These are phyloP conservation scores for Rubroboletus pulcherrimus DNA, from an alignment of 768 basidiomycete genomes.

Conservation along the genomic window DNA sequence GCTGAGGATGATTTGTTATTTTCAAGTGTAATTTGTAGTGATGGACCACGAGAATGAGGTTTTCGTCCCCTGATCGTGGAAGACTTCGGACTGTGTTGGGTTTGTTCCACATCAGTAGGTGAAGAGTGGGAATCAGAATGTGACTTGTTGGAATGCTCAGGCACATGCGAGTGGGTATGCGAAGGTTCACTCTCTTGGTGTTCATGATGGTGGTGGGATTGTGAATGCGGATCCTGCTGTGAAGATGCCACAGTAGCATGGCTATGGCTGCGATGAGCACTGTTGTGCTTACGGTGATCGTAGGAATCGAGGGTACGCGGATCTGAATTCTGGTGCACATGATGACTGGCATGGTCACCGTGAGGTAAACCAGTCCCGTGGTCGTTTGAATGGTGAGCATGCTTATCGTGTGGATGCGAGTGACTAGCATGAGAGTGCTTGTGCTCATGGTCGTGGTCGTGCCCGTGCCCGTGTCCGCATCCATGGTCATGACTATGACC, in stretches of 20 bases:
- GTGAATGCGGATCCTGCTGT: conserved; percentile 26
- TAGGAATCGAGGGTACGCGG: conserved; percentile 8
- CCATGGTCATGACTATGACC: conserved; percentile 19
- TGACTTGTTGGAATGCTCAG: conserved; percentile 27
- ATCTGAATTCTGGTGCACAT: conserved; percentile 19
- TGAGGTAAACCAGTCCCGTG: conserved; percentile 14
- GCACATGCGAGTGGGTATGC: conserved; percentile 24
- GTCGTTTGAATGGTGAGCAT: conserved; percentile 22
- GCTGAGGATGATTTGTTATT: conserved; percentile 18
- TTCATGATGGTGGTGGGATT: conserved; percentile 21
- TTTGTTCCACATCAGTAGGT: conserved; percentile 4
- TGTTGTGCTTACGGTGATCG: conserved; percentile 8
- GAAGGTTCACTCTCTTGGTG: conserved; percentile 23
- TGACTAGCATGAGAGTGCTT: conserved; percentile 36
- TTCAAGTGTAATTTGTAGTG: conserved; percentile 36
- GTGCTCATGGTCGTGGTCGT: conserved; percentile 18
- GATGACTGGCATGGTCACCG: conserved; percentile 17
- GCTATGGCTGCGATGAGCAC: conserved; percentile 15
- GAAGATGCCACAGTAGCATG: conserved; percentile 12
- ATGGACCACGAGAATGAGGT: conserved; percentile 39
- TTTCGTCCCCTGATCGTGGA: conserved; percentile 29
- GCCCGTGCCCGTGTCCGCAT: conserved; percentile 1
- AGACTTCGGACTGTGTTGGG: conserved; percentile 3
- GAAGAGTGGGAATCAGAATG: conserved; percentile 16
- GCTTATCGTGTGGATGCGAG: conserved; percentile 31